Conservation (phyloP, 495 filamentous ascomycete genomes). For the Aspergillus carlsbadensis region DNA sequence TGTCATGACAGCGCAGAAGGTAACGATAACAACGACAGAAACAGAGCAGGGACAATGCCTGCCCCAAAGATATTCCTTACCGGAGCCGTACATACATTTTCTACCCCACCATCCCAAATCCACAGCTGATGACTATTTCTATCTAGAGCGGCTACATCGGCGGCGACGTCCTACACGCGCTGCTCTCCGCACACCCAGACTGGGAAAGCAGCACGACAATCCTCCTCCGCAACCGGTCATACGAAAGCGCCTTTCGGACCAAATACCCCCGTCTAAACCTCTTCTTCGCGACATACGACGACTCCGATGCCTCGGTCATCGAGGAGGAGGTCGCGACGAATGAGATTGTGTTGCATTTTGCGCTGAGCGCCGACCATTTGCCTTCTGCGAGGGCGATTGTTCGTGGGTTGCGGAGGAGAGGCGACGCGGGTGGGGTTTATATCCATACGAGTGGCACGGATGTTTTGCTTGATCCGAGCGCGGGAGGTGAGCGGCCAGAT, state of each 20-base stretch:
- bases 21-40: too few relatives aligned
- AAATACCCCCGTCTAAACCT: not conserved
- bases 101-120: not conserved
- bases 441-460: not conserved
- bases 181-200: not conserved
- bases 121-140: not conserved
- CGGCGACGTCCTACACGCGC: not conserved
- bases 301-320: not conserved
- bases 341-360: not conserved
- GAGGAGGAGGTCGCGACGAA: not conserved
- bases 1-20: too few relatives aligned
- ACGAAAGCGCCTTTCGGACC: not conserved
- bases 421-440: not conserved
- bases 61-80: not conserved
- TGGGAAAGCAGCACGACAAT: not conserved
- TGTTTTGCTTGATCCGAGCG: not conserved
- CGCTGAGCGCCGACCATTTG: not conserved
- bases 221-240: not conserved
- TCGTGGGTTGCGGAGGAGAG: not conserved
- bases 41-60: not conserved
- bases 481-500: not conserved
- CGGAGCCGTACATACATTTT: not conserved
- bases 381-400: not conserved
- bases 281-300: not conserved
- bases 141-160: constrained; percentile 1